phyloP scores from a whole-genome alignment of 176 grass and related monocot genomes.

The Ananas comosus region DNA sequence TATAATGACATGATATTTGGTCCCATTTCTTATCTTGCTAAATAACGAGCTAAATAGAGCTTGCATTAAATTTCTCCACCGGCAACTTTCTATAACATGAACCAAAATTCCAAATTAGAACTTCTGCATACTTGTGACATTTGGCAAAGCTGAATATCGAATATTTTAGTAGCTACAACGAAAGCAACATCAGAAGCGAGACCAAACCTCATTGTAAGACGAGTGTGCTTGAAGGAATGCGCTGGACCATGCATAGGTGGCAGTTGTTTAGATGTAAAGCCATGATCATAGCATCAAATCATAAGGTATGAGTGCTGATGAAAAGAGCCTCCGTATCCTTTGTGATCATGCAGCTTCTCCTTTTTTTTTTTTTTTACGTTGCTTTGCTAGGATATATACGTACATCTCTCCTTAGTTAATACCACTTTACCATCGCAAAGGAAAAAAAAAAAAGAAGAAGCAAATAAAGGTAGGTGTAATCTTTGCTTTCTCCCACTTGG shows the following conservation, averaged over 20 bases:
- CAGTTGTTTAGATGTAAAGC: conserved; percentile 9
- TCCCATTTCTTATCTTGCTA: no score
- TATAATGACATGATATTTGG: no score
- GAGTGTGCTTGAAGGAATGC: neutral
- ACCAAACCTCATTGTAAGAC: neutral
- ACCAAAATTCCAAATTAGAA: no score
- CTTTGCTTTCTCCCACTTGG: conserved; percentile 7
- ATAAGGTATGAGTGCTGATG: neutral
- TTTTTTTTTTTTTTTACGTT: neutral
- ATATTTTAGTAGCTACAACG: no score
- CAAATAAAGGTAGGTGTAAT: neutral
- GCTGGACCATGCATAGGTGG: neutral
- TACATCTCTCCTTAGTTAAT: neutral
- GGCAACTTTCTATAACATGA: no score
- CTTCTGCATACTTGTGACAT: no score
- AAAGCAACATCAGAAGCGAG: no score
- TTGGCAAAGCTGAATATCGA: no score
- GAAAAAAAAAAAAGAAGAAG: neutral
- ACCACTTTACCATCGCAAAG: neutral
- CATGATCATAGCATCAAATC: conserved; percentile 6
- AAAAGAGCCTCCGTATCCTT: neutral
- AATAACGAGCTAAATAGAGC: no score
- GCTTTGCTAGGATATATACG: neutral
- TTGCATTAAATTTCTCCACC: no score
- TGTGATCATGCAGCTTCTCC: neutral